phyloP scores from a whole-genome alignment of 176 grass and related monocot species.

The Olyra latifolia region DNA sequence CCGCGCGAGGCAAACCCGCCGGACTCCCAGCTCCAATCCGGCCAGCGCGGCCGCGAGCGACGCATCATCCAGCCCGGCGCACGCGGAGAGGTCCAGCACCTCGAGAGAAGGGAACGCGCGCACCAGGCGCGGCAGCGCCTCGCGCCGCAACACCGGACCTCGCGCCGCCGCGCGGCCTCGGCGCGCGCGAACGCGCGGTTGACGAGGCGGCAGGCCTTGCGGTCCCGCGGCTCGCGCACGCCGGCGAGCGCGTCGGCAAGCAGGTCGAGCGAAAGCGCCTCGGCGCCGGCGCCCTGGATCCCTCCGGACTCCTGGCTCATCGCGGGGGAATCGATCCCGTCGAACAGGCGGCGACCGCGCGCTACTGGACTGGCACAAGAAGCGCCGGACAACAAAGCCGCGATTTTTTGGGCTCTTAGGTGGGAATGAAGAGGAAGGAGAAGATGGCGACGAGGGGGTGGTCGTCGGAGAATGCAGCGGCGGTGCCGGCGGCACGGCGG shows the following conservation, averaged over 20 bases:
- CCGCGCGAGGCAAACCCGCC: conserved; percentile 55
- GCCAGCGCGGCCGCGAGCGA: conserved; percentile 50
- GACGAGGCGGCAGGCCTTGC: conserved; percentile 77
- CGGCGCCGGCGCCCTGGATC: not conserved
- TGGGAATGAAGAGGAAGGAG: conserved; percentile 95
- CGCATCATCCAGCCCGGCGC: conserved; percentile 70
- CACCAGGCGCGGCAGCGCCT: conserved; percentile 59
- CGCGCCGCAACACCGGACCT: conserved; percentile 61
- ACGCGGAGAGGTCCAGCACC: conserved; percentile 72
- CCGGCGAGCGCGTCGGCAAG: conserved; percentile 66
- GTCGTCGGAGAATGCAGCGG: conserved; percentile 21
- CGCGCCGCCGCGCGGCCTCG: conserved; percentile 61
- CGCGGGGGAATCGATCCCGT: not conserved
- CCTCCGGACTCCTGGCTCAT: conserved; percentile 35
- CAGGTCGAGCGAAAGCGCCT: conserved; percentile 59
- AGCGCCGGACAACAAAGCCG: not conserved
- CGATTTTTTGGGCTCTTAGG: conserved; percentile 37
- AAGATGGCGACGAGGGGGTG: conserved; percentile 51
- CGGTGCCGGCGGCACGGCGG: conserved; percentile 28
- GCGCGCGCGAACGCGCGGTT: conserved; percentile 55
- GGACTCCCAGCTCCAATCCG: conserved; percentile 23
- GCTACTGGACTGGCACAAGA: not conserved
- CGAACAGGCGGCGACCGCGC: not conserved
- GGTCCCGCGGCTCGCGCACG: conserved; percentile 56
- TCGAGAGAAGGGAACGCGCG: conserved; percentile 55